These are phyloP conservation scores for Sungouiozyma ichnusensis DNA, from an alignment of 805 yeast species.

Conservation along the genomic window DNA sequence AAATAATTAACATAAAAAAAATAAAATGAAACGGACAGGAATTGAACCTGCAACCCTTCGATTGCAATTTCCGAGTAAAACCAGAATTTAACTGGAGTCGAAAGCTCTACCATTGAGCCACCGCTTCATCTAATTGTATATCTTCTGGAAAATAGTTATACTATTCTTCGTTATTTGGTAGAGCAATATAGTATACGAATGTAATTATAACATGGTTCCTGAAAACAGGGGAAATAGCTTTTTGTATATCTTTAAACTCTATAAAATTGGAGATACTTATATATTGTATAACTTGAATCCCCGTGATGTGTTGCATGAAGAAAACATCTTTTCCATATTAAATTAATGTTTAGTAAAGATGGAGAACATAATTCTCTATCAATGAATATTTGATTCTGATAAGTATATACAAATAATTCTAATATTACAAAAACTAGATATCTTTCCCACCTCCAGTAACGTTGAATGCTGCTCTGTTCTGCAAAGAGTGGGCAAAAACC, in stretches of 20 bases:
- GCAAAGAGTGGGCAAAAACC: constrained; percentile 70
- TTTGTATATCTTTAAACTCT: too few species aligned
- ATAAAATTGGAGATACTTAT: too few species aligned
- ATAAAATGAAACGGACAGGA: constrained; percentile 55
- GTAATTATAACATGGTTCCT: too few species aligned
- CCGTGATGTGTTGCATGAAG: too few species aligned
- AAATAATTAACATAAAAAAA: constrained; percentile 7
- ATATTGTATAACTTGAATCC: too few species aligned
- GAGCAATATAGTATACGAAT: not conserved
- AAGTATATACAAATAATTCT: too few species aligned
- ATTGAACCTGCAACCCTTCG: constrained; percentile 70
- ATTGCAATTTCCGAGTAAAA: constrained; percentile 29
- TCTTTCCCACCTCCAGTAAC: constrained; percentile 6
- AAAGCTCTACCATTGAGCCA: constrained; percentile 67
- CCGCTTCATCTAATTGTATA: constrained; percentile 34
- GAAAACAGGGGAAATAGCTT: too few species aligned
- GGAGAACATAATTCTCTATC: too few species aligned
- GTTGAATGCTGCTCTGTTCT: constrained; percentile 44
- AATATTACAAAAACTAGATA: too few species aligned
- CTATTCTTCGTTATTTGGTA: too few species aligned
- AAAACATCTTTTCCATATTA: too few species aligned
- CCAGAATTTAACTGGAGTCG: constrained; percentile 43
- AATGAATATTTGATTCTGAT: too few species aligned
- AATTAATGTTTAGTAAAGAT: not conserved
- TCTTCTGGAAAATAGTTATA: not conserved